A percentile compares a stretch with the other conserved stretches of the same genome.
Conservation (phyloP, 2,329 filamentous ascomycete genomes). For the Aspergillus proliferans region DNA sequence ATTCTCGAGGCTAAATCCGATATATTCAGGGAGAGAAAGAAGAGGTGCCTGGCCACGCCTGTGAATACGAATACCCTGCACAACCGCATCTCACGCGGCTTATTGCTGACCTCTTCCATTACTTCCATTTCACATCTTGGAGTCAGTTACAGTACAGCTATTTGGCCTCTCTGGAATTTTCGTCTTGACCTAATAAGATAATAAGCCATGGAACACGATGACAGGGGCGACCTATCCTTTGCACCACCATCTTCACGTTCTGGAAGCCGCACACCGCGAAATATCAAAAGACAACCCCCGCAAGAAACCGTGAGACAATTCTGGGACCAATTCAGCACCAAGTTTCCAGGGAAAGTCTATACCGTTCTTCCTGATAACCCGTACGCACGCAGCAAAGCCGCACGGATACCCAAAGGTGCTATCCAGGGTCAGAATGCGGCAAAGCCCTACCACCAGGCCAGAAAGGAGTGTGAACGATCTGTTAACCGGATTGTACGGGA, state of each 20-base stretch:
- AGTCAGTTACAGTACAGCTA: too few relatives aligned
- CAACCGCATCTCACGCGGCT: too few relatives aligned
- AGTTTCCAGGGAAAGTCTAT: slow-evolving; percentile 65
- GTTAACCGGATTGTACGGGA: slow-evolving; percentile 54
- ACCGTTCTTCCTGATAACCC: slow-evolving; percentile 64
- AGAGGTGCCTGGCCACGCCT: too few relatives aligned
- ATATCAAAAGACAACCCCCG: slow-evolving; percentile 51
- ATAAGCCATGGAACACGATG: slow-evolving; percentile 22
- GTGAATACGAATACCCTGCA: too few relatives aligned
- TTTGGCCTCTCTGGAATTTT: not conserved
- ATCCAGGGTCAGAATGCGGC: slow-evolving; percentile 53
- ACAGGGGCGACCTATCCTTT: slow-evolving; percentile 20
- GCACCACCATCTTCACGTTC: slow-evolving; percentile 27
- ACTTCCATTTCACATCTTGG: too few relatives aligned
- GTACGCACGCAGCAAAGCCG: slow-evolving; percentile 56
- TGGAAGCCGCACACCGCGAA: slow-evolving; percentile 25
- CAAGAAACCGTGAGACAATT: slow-evolving; percentile 66
- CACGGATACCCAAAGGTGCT: slow-evolving; percentile 49
- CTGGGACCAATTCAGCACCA: slow-evolving; percentile 66
- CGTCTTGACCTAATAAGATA: not conserved
- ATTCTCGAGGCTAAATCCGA: too few relatives aligned
- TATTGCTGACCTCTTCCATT: too few relatives aligned
- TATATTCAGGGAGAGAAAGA: too few relatives aligned
- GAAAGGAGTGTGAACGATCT: slow-evolving; percentile 58
- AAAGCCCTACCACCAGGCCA: slow-evolving; percentile 67